A percentile compares a stretch with the other conserved stretches of the same genome.
phyloP scores from a whole-genome alignment of 441 rosid genomes.

The Eruca vesicaria region DNA sequence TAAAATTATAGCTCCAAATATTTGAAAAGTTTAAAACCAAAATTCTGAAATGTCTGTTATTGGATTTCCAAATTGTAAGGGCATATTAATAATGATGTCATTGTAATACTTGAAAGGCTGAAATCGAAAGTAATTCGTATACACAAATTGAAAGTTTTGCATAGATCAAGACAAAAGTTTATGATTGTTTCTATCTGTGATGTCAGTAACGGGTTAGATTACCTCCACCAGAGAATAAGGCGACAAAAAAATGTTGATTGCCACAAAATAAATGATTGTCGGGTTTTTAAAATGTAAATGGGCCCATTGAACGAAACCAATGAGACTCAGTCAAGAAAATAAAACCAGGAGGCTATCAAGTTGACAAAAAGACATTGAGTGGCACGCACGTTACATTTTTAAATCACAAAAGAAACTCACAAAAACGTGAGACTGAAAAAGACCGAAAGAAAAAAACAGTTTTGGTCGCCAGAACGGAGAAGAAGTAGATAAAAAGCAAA shows the following conservation, averaged over 20 bases:
- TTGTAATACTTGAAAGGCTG: background rate
- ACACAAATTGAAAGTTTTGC: background rate
- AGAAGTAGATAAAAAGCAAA: background rate
- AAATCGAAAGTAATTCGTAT: background rate
- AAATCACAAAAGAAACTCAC: slow-evolving; percentile 12
- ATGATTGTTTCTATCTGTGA: background rate
- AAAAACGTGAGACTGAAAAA: slow-evolving; percentile 28
- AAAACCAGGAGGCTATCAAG: background rate
- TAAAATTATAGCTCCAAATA: background rate
- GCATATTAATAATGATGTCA: background rate
- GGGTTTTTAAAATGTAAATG: slow-evolving; percentile 4
- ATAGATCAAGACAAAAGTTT: background rate
- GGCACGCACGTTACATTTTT: slow-evolving; percentile 34
- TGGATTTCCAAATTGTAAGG: background rate
- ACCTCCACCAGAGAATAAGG: background rate
- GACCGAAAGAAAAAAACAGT: slow-evolving; percentile 6
- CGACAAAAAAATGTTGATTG: background rate
- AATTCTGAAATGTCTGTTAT: background rate
- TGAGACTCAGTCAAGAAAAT: background rate
- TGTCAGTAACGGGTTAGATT: background rate
- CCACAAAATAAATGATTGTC: background rate
- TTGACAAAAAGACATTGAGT: slow-evolving; percentile 23
- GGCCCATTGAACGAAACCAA: slow-evolving; percentile 11
- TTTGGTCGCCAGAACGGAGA: slow-evolving; percentile 21
- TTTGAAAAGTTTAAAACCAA: background rate